Base-by-base conservation (phyloP, 2,329 filamentous ascomycete genomes). In the Fusarium udum region DNA sequence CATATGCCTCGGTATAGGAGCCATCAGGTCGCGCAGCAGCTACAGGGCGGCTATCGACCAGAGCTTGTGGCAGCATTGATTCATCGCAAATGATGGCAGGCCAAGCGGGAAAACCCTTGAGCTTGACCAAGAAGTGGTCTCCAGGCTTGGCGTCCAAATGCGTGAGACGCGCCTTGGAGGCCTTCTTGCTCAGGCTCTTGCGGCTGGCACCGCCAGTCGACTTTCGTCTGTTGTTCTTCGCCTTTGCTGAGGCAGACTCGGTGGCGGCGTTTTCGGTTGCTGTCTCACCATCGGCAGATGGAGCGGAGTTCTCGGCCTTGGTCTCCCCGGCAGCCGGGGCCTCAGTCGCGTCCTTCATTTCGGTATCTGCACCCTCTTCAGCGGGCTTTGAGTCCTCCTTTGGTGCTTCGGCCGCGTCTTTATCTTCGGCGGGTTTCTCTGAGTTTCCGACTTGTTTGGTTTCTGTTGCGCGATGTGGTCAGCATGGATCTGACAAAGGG, bases 21-120 rank as follows among this genome's bases (percentile, higher is more conserved):
- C 95, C 95, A 82, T 98, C 95, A 28, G 89, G 85, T 66, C 93
- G 91, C 77, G 90, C 91, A 28, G 95, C 95, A 49, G 94, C 95
- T 60, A 97, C 93, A 14, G 95, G 96, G 69, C 96, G 92, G 51
- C 89, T 89, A 78, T 88, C 92, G 61, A 97, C 84, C 31, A 99
- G 88, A 20, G 88, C 90, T 65, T 91, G 87, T 5, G 96, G 95
- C 26, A 99, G 90, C 92, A 99, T 98, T 71, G 92, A 91, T 82
- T 99, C 95, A 80, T 97, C 95, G 81, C 94, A 96, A 77, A 99
- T 91, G 80, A 99, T 93, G 61, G 94, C 92, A 22, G 96, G 96
- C 96, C 96, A 99, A 43, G 94, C 92, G 37, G 96, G 94, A 83
- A 94, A 97, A 68, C 95, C 96, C 87, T 97, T 97, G 83, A 99